Base-by-base conservation (phyloP, 208 protist genomes). In the Lotmaria passim region DNA sequence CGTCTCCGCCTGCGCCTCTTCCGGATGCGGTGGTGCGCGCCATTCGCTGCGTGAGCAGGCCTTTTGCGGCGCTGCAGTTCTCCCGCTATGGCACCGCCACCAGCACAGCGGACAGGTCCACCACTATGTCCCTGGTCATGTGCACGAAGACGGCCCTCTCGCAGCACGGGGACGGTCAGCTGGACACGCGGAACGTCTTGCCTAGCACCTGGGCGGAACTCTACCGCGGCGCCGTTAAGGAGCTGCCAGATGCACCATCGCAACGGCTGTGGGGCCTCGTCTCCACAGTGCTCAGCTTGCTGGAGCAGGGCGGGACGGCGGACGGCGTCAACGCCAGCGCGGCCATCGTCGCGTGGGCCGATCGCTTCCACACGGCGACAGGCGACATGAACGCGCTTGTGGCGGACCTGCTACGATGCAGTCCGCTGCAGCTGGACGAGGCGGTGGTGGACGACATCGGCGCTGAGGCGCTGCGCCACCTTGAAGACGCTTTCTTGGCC, bases 401-500 rank as follows among this genome's bases (percentile, higher is more conserved):
- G 36, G 23, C 57, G 15, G 48, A 66, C 56, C 78, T 91, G 52
- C 48, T 36, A 1, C n/a, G n/a, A 10, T 21, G 67, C 14, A 23
- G 69, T 12, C 58, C 77, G 11, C 59, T 28, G 7, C n/a, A 38
- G 3, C 48, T 53, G 34, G 39, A 51, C 15, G 46, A 61, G 14
- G 84, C 68, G 17, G 64, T 67, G 7, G 53, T 85, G 15, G 75
- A 86, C 33, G 76, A 69, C 23, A 51, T 92, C 50, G 74, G 82
- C 3, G 77, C 73, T 0, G 65, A 72, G 1, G 85, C 82, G 51
- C 78, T 93, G 46, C 76, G 81, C 44, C 59, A 69, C 56, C 75
- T 91, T 21, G 82, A 93, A 66, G 66, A 81, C 0, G 61, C 70
- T 8, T 91, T 96, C 46, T 79, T 91, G 38, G 74, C 79, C 28